These are phyloP conservation scores for Globisporangium heterothallicum DNA, from an alignment of 352 stramenopile species.

Conservation along the genomic window DNA sequence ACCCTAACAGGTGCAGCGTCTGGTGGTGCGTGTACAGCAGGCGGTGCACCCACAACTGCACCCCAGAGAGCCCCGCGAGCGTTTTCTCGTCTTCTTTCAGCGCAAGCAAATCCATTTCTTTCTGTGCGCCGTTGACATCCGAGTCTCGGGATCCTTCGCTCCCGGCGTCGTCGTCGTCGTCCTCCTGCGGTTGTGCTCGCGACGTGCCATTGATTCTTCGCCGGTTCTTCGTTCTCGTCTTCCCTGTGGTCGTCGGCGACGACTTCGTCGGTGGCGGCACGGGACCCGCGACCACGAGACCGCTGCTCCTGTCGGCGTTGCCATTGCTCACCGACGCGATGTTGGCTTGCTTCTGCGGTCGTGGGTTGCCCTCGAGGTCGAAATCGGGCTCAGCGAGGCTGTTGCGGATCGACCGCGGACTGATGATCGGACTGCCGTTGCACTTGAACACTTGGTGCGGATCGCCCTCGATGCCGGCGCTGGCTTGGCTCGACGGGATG, in stretches of 20 bases:
- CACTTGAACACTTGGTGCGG: conserved; percentile 49
- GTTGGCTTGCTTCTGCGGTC: conserved; percentile 23
- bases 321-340: background rate
- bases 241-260: conserved; percentile 5
- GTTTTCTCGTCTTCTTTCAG: conserved; percentile 38
- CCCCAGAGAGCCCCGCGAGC: conserved; percentile 52
- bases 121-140: conserved; percentile 8
- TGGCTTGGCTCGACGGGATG: conserved; percentile 23
- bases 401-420: conserved; percentile 60
- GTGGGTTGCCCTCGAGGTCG: conserved; percentile 35
- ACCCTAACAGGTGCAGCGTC: conserved; percentile 38
- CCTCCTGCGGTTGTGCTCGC: conserved; percentile 10
- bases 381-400: conserved; percentile 53
- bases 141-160: conserved; percentile 18
- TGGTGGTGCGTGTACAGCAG: conserved; percentile 62
- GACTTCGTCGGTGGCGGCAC: background rate
- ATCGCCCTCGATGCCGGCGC: conserved; percentile 19
- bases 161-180: conserved; percentile 11
- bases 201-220: conserved; percentile 7
- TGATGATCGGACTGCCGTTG: conserved; percentile 60
- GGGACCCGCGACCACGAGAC: background rate
- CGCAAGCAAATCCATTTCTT: conserved; percentile 18
- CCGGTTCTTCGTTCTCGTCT: conserved; percentile 3
- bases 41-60: conserved; percentile 67
- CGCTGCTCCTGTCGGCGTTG: background rate